Base-by-base conservation (phyloP, 805 yeast species). In the Spathaspora arborariae region DNA sequence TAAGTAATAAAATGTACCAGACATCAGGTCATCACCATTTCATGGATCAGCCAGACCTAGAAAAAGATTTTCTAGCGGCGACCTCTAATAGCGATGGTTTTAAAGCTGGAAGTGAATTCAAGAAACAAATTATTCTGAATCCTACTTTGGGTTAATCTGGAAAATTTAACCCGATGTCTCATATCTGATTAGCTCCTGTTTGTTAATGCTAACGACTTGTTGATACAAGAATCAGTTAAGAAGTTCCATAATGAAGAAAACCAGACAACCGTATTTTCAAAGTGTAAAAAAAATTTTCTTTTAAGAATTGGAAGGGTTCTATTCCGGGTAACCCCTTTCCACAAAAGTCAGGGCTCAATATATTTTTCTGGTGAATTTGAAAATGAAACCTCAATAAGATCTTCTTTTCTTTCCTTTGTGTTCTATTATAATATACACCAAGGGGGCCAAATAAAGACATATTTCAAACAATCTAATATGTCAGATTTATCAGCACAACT, bases 81-180 rank as follows among this genome's bases (percentile, higher is more conserved):
- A 85, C 96, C 96, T 88, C 90, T 67, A 84, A 84, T 88, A 81
- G 91, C 96, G 89, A 89, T 89, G 97, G 97, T 89, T 89, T 89
- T 89, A 88, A 85, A 84, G 88, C 81, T 83, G 94, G 68, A 46
- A 34, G 20, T 6, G 21, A 16, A 13, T 37, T 9, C 24, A n/a
- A 21, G 22, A 35, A 19, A 22, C 34, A n/a, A 13, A 15, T 26
- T 13, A 37, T 20, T 16, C 35, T 20, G 24, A 37, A 20, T 8
- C 26, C 16, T 18, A 34, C 15, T 51, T 45, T 51, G 19, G 42
- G 42, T 60, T 54, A 34, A 45, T 67, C 62, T 65, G 40, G 64
- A 56, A 56, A 49, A 46, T 50, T 53, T 41, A 44, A 50, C 51
- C 48, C 47, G 34, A 45, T 52, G 26, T 16, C 45, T 41, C 42